Evolutionary conservation across 805 yeast species (phyloP).

Genomic region (Tetrapisispora fleetii): DNA sequence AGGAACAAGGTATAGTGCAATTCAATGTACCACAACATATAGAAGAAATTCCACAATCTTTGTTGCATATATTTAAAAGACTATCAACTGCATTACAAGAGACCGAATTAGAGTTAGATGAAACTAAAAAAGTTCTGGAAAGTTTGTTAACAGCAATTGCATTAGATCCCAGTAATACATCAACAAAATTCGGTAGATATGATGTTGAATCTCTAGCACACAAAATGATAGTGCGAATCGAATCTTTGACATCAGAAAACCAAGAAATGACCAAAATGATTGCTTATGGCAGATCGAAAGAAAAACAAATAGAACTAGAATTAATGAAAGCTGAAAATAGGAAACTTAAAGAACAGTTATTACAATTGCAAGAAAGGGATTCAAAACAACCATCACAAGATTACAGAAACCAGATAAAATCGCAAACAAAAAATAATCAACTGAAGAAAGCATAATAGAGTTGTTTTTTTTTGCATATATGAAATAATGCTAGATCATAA

Average conservation of each 20-base stretch:
- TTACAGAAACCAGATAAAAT: neutral
- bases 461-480: neutral
- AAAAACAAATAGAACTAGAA: slow-evolving; percentile 58
- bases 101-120: slow-evolving; percentile 43
- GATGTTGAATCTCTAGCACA: slow-evolving; percentile 72
- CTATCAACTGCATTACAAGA: slow-evolving; percentile 40
- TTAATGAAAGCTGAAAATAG: slow-evolving; percentile 42
- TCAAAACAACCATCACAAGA: neutral
- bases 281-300: slow-evolving; percentile 67
- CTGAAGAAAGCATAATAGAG: neutral
- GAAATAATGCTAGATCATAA: neutral
- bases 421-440: neutral
- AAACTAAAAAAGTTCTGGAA: slow-evolving; percentile 55
- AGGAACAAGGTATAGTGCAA: slow-evolving; percentile 25
- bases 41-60: slow-evolving; percentile 30
- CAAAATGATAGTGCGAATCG: slow-evolving; percentile 53
- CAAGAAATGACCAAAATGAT: slow-evolving; percentile 59
- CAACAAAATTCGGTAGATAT: slow-evolving; percentile 48
- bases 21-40: slow-evolving; percentile 11
- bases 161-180: slow-evolving; percentile 36
- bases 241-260: slow-evolving; percentile 56
- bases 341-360: slow-evolving; percentile 32
- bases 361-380: slow-evolving; percentile 2
- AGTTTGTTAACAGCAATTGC: slow-evolving; percentile 48
- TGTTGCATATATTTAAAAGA: slow-evolving; percentile 40